Evolutionary conservation across 441 rosid species (phyloP), one percentile per base, ranked within the genome.

Genomic region (Populus tomentosa): DNA sequence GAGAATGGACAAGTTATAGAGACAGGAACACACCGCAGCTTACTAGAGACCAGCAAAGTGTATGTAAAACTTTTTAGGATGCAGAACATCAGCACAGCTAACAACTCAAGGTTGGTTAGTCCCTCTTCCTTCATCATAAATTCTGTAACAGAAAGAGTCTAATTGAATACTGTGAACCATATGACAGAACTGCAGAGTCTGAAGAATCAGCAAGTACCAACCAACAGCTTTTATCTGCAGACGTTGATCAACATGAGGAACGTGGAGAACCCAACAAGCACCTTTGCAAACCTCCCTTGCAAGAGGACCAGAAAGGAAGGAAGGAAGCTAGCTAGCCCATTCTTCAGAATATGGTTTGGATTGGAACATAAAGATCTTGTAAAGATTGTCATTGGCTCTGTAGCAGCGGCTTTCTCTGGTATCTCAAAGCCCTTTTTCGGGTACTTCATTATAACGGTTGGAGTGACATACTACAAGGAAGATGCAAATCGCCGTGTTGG

Each of bases 361-460:
- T 71, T 88, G 77, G 79, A 75, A 70, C 72, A 81, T 67, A 67
- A n/a, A 66, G 93, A 91, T 33, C 77, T 91, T 53, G 67, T 84
- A 26, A 86, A 82, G 77, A 67, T 71, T 75, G 82, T 79, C 14
- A 71, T 87, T 13, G 92, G 95, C 42, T 85, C 90, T 46, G 14
- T 86, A 13, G 92, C 95, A 33, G 92, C 95, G 21, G 92, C 86
- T 67, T 81, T 91, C 81, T 90, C 93, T 32, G 95, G 93, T 67
- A 86, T 91, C 81, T 87, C 93, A 28, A 91, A 85, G 85, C 95
- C 95, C 21, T 14, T 87, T 76, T 91, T 91, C 10, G 95, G 93
- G 67, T 91, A 28, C 87, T 88, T 69, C 82, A 88, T 89, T 79
- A 86, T 87, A 73, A 91, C 86, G 18, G 85, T 91, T 8, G 95